Evolutionary conservation across 495 filamentous ascomycete species (phyloP).

Genomic region (Aspergillus sclerotioniger): DNA sequence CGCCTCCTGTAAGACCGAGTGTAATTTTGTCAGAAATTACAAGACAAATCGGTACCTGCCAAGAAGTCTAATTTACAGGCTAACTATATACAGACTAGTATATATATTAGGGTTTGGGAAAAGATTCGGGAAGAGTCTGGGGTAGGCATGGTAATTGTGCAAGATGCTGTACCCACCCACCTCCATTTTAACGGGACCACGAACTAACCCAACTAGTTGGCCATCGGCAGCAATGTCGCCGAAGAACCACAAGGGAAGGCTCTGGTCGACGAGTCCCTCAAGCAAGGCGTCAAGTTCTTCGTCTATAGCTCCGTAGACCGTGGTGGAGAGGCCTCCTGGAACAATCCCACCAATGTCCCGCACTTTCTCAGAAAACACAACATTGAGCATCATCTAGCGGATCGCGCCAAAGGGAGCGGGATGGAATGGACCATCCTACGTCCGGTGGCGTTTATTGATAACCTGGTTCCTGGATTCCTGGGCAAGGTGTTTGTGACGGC

Average conservation of each 20-base stretch:
- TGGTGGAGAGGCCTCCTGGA: conserved; percentile 56
- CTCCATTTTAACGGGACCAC: no score
- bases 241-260: conserved; percentile 62
- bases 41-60: no score
- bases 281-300: conserved; percentile 57
- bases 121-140: no score
- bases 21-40: no score
- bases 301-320: conserved; percentile 69
- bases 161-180: conserved; percentile 20
- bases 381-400: conserved; percentile 60
- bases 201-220: no score
- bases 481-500: conserved; percentile 60
- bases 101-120: no score
- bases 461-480: conserved; percentile 53
- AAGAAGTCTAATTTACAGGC: no score
- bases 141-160: no score
- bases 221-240: no score
- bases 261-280: conserved; percentile 58
- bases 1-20: no score
- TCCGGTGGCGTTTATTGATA: conserved; percentile 67
- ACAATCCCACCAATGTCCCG: conserved; percentile 58
- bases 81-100: no score
- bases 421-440: conserved; percentile 63
- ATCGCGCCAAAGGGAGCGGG: conserved; percentile 28
- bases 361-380: conserved; percentile 65